Evolutionary conservation across 352 stramenopile species (phyloP).

Genomic region (Pythium folliculosum): DNA sequence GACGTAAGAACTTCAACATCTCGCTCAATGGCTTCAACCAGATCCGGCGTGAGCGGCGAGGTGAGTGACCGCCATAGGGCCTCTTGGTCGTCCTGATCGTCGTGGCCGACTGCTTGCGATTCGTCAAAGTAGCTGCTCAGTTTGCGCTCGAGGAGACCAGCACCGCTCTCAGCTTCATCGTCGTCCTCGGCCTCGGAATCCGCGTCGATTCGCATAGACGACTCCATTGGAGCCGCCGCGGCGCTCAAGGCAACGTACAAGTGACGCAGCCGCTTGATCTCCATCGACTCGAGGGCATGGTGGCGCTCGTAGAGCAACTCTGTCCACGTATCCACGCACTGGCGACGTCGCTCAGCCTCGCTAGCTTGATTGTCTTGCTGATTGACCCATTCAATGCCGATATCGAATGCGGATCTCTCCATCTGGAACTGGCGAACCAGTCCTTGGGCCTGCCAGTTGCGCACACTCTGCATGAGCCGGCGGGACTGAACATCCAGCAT

Average conservation of each 20-base stretch:
- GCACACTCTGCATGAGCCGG: slow-evolving; percentile 53
- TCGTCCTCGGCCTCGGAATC: slow-evolving; percentile 19
- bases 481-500: slow-evolving; percentile 41
- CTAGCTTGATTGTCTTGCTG: neutral
- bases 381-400: slow-evolving; percentile 42
- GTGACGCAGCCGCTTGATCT: slow-evolving; percentile 56
- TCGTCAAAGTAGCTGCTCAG: slow-evolving; percentile 73
- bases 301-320: slow-evolving; percentile 61
- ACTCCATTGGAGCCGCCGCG: slow-evolving; percentile 2
- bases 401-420: slow-evolving; percentile 49
- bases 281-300: slow-evolving; percentile 50
- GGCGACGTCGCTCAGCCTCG: slow-evolving; percentile 6
- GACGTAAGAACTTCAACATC: slow-evolving; percentile 46
- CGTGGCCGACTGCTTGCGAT: slow-evolving; percentile 19
- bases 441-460: slow-evolving; percentile 50
- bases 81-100: slow-evolving; percentile 27
- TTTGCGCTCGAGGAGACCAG: slow-evolving; percentile 36
- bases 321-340: slow-evolving; percentile 39
- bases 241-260: slow-evolving; percentile 55
- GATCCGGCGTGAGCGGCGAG: slow-evolving; percentile 46
- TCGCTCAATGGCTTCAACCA: slow-evolving; percentile 58
- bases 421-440: slow-evolving; percentile 62
- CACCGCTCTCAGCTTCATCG: slow-evolving; percentile 19
- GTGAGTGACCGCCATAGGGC: slow-evolving; percentile 44
- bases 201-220: neutral